Evolutionary conservation across 179 eudicot genomes (phyloP).

Genomic region (Nepenthes alata): DNA sequence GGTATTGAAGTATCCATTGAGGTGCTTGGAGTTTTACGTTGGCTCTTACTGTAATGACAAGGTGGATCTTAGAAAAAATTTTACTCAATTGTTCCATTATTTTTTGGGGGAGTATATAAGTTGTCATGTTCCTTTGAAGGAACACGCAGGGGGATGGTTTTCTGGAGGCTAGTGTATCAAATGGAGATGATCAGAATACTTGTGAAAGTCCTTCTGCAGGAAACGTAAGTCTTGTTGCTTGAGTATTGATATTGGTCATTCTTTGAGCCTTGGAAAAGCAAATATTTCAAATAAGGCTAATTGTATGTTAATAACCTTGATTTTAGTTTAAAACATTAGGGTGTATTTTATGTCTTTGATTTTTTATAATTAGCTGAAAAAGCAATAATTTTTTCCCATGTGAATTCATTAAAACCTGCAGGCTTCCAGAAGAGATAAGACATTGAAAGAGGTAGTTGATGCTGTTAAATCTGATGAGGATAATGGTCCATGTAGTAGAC

Average conservation of each 20-base stretch:
- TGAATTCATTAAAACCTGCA: slow-evolving; percentile 15
- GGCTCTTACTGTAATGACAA: too few relatives aligned
- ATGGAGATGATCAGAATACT: slow-evolving; percentile 34
- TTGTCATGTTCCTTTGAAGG: slow-evolving; percentile 29
- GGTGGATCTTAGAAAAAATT: neutral
- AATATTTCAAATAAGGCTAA: neutral
- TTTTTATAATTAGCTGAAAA: neutral
- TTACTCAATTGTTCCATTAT: neutral
- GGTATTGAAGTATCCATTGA: too few relatives aligned
- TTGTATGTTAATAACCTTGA: neutral
- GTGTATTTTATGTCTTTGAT: too few relatives aligned
- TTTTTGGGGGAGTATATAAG: slow-evolving; percentile 3
- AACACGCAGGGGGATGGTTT: slow-evolving; percentile 46
- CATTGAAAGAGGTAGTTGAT: slow-evolving; percentile 26
- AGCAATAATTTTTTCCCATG: neutral
- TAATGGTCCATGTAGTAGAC: slow-evolving; percentile 21
- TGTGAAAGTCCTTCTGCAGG: slow-evolving; percentile 35
- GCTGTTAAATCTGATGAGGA: slow-evolving; percentile 27
- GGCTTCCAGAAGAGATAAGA: slow-evolving; percentile 40
- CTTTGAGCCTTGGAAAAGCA: too few relatives aligned
- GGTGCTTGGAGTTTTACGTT: too few relatives aligned
- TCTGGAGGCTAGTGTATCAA: slow-evolving; percentile 33
- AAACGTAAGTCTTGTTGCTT: slow-evolving; percentile 27
- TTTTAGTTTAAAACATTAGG: too few relatives aligned
- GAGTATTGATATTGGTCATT: too few relatives aligned